A percentile compares a stretch with the other conserved stretches of the same genome.
Evolutionary conservation across 1,284 basidiomycete genomes (phyloP).

Genomic region (Moesziomyces aphidis): DNA sequence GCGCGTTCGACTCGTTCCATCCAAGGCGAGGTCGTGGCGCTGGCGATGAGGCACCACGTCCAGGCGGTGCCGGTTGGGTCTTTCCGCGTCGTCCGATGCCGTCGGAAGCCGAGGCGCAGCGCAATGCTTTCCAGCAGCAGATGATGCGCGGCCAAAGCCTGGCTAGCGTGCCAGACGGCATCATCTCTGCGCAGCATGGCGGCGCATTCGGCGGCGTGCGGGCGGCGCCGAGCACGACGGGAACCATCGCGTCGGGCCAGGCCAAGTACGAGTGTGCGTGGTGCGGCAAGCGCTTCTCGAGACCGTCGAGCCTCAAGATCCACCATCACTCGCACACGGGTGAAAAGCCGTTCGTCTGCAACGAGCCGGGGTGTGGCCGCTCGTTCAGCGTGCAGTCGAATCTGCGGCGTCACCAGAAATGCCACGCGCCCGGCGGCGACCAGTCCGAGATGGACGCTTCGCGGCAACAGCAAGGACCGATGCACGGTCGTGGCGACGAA

Average conservation of each 20-base stretch:
- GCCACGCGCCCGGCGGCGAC: slow-evolving; percentile 48
- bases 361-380: slow-evolving; percentile 60
- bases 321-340: slow-evolving; percentile 66
- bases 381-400: slow-evolving; percentile 66
- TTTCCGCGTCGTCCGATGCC: slow-evolving; percentile 45
- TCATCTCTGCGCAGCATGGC: slow-evolving; percentile 37
- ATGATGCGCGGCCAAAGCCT: slow-evolving; percentile 41
- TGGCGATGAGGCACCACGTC: slow-evolving; percentile 29
- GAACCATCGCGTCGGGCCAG: slow-evolving; percentile 45
- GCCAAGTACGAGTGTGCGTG: slow-evolving; percentile 63
- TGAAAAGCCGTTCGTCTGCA: slow-evolving; percentile 65
- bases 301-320: slow-evolving; percentile 64
- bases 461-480: slow-evolving; percentile 28
- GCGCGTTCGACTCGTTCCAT: slow-evolving; percentile 46
- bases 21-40: slow-evolving; percentile 39
- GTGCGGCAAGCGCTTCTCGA: slow-evolving; percentile 64
- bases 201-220: slow-evolving; percentile 34
- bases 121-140: slow-evolving; percentile 42
- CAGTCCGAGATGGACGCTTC: slow-evolving; percentile 28
- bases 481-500: slow-evolving; percentile 24
- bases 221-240: slow-evolving; percentile 29
- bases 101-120: slow-evolving; percentile 39
- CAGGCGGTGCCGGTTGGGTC: slow-evolving; percentile 47
- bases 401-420: slow-evolving; percentile 63
- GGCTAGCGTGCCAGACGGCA: slow-evolving; percentile 38